Percentiles rank a stretch among this genome's conserved stretches.
phyloP scores from a whole-genome alignment of 495 filamentous ascomycete species.

The Glarea lozoyensis region DNA sequence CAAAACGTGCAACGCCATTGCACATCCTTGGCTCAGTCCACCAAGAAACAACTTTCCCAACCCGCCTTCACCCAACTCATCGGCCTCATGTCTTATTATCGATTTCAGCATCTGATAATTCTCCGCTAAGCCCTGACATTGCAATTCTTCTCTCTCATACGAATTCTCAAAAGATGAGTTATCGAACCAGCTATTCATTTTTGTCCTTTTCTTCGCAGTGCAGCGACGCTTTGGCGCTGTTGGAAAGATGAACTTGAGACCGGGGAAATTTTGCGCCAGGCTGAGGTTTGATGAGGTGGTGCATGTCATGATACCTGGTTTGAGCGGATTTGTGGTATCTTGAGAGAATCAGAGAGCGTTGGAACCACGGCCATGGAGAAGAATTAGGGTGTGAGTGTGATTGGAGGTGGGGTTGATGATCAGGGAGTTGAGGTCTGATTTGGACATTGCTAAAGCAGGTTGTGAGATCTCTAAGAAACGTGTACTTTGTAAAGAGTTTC shows the following conservation, averaged over 20 bases:
- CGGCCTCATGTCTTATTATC: constrained; percentile 15
- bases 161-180: not conserved
- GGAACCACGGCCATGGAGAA: constrained; percentile 46
- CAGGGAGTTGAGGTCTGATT: too few relatives aligned
- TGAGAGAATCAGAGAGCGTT: constrained; percentile 42
- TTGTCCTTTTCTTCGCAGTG: not conserved
- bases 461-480: too few relatives aligned
- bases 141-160: not conserved
- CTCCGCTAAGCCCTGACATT: constrained; percentile 32
- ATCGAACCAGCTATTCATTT: not conserved
- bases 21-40: constrained; percentile 48
- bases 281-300: too few relatives aligned
- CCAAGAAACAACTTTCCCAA: constrained; percentile 33
- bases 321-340: constrained; percentile 24
- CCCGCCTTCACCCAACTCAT: constrained; percentile 25
- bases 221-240: constrained; percentile 21
- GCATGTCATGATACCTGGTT: not conserved
- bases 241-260: constrained; percentile 31
- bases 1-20: constrained; percentile 35
- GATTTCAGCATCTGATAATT: constrained; percentile 18
- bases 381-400: constrained; percentile 45
- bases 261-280: constrained; percentile 13
- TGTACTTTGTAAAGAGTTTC: too few relatives aligned
- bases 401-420: too few relatives aligned
- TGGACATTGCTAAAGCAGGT: too few relatives aligned